phyloP scores from a whole-genome alignment of 768 basidiomycete species.

The Dacryopinax spathularia region DNA sequence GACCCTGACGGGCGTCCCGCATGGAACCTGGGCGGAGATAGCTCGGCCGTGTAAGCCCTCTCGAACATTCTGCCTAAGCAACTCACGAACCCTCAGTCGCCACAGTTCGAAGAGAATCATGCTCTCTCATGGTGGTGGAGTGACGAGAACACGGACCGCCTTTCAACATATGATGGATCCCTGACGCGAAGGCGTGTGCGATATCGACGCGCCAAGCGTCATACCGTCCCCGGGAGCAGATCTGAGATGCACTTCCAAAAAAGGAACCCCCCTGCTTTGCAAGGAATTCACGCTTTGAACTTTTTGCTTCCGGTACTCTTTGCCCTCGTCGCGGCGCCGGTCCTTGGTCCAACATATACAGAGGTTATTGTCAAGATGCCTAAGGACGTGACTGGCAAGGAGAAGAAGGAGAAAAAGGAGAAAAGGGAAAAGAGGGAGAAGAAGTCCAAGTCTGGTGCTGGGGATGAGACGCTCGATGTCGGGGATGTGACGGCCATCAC shows the following conservation, averaged over 20 bases:
- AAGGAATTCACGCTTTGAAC: conserved; percentile 5
- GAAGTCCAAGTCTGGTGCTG: conserved; percentile 19
- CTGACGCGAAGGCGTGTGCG: background rate
- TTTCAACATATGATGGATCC: too few relatives aligned
- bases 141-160: too few relatives aligned
- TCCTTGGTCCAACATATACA: background rate
- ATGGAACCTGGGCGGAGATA: too few relatives aligned
- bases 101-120: too few relatives aligned
- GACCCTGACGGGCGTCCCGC: too few relatives aligned
- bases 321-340: background rate
- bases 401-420: conserved; percentile 63
- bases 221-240: background rate
- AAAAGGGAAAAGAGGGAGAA: conserved; percentile 45
- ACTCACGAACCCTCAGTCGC: too few relatives aligned
- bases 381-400: conserved; percentile 32
- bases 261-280: background rate
- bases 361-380: conserved; percentile 18
- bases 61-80: too few relatives aligned
- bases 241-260: background rate
- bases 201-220: background rate
- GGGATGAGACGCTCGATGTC: conserved; percentile 16
- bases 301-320: background rate
- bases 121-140: too few relatives aligned
- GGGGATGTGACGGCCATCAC: conserved; percentile 36
- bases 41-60: too few relatives aligned